A percentile compares a stretch with the other conserved stretches of the same genome.
Conservation (phyloP, 495 filamentous ascomycete genomes). For the Usnea hakonensis region DNA sequence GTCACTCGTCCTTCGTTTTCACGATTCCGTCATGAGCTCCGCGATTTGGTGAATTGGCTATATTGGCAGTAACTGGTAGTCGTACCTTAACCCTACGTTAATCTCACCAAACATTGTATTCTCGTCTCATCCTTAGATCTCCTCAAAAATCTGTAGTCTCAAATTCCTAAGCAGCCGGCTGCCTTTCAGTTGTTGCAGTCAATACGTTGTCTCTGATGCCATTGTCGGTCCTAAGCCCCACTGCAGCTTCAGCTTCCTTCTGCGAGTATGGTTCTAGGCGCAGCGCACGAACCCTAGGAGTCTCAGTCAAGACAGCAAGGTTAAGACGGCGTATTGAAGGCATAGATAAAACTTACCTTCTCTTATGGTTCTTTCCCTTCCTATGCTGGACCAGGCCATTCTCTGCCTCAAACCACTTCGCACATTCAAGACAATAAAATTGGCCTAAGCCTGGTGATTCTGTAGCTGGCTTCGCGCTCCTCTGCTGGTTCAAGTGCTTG, state of each 20-base stretch:
- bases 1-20: too few species aligned
- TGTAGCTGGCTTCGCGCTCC: constrained; percentile 69
- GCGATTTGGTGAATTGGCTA: too few species aligned
- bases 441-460: constrained; percentile 78
- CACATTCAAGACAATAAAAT: constrained; percentile 86
- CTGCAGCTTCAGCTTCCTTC: constrained; percentile 73
- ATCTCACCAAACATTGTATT: neutral
- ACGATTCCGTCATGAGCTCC: too few species aligned
- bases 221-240: constrained; percentile 62
- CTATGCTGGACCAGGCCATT: constrained; percentile 64
- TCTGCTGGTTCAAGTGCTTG: constrained; percentile 69
- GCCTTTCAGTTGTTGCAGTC: neutral
- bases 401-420: constrained; percentile 92
- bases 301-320: neutral
- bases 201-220: constrained; percentile 30
- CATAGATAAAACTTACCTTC: constrained; percentile 63
- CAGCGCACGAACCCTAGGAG: constrained; percentile 60
- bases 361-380: constrained; percentile 87
- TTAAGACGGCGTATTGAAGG: neutral
- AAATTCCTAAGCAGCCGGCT: constrained; percentile 15
- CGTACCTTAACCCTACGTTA: neutral
- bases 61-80: neutral
- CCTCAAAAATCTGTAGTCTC: constrained; percentile 4
- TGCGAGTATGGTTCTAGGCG: constrained; percentile 78
- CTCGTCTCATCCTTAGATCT: neutral